Percentiles rank a stretch among this genome's conserved stretches.
These are phyloP conservation scores for Phytophthora pini DNA, from an alignment of 352 stramenopile genomes.

Conservation along the genomic window DNA sequence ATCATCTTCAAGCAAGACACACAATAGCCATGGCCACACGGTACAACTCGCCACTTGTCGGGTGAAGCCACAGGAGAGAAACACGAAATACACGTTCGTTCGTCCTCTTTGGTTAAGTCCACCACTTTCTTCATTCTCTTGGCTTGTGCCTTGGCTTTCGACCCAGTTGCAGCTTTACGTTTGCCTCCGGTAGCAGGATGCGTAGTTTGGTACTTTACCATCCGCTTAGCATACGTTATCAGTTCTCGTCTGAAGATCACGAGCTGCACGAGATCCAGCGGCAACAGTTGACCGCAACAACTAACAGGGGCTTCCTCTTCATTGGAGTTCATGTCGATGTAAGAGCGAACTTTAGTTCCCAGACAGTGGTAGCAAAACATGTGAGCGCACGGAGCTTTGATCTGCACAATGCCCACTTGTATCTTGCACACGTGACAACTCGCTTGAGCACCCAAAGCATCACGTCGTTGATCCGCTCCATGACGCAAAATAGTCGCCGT, in stretches of 20 bases:
- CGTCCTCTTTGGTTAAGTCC: conserved; percentile 2
- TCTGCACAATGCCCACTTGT: neutral
- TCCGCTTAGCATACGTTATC: conserved; percentile 42
- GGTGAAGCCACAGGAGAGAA: conserved; percentile 8
- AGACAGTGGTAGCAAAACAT: conserved; percentile 45
- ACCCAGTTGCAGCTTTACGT: conserved; percentile 19
- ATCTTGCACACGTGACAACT: conserved; percentile 21
- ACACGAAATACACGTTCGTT: conserved; percentile 39
- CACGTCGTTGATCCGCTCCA: neutral
- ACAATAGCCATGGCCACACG: conserved; percentile 55
- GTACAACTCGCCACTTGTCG: conserved; percentile 19
- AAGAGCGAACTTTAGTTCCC: conserved; percentile 28
- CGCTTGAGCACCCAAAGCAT: neutral
- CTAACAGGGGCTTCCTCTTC: conserved; percentile 34
- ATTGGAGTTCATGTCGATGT: conserved; percentile 32
- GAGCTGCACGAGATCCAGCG: conserved; percentile 38
- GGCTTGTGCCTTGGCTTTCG: conserved; percentile 18
- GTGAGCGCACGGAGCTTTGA: conserved; percentile 31
- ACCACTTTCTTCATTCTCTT: conserved; percentile 6
- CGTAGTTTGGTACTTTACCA: conserved; percentile 15
- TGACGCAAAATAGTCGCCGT: neutral
- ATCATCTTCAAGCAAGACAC: conserved; percentile 42
- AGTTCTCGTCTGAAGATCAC: conserved; percentile 34
- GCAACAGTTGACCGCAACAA: conserved; percentile 47
- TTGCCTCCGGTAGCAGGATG: conserved; percentile 8